phyloP scores from a whole-genome alignment of 495 filamentous ascomycete species.

The Venustampulla echinocandica region DNA sequence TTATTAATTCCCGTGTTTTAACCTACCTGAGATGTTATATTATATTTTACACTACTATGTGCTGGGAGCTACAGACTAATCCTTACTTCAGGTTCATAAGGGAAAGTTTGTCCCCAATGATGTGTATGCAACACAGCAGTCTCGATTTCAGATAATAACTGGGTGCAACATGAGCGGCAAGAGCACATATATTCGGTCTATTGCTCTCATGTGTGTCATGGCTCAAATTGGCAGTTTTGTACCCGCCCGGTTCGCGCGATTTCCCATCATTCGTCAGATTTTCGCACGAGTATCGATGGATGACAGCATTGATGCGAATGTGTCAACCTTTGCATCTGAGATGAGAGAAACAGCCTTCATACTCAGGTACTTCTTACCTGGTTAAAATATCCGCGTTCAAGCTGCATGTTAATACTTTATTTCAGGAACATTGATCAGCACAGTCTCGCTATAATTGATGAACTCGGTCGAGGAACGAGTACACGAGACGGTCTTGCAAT shows the following conservation, averaged over 20 bases:
- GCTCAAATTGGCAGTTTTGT: slow-evolving; percentile 90
- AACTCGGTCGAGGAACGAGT: slow-evolving; percentile 87
- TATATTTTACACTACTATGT: too few species aligned
- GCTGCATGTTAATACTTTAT: too few species aligned
- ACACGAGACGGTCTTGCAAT: slow-evolving; percentile 82
- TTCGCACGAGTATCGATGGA: slow-evolving; percentile 82
- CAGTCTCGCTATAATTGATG: slow-evolving; percentile 82
- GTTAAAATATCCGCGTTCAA: too few species aligned
- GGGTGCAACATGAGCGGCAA: slow-evolving; percentile 99
- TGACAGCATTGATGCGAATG: slow-evolving; percentile 83
- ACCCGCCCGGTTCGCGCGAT: slow-evolving; percentile 72
- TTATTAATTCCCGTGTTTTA: background rate
- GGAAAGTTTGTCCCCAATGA: slow-evolving; percentile 79
- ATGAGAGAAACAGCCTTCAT: slow-evolving; percentile 96
- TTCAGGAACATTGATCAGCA: slow-evolving; percentile 57
- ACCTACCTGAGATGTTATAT: too few species aligned
- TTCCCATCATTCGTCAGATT: slow-evolving; percentile 72
- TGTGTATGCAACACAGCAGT: slow-evolving; percentile 67
- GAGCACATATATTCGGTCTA: slow-evolving; percentile 82
- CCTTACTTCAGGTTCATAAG: slow-evolving; percentile 24
- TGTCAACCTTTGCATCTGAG: slow-evolving; percentile 88
- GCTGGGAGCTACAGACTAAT: slow-evolving; percentile 9
- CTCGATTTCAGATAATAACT: slow-evolving; percentile 85
- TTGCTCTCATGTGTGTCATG: slow-evolving; percentile 83
- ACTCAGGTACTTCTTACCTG: slow-evolving; percentile 43